Base-by-base conservation (phyloP, 164 flowering plant genomes). In the Stephania yunnanensis region DNA sequence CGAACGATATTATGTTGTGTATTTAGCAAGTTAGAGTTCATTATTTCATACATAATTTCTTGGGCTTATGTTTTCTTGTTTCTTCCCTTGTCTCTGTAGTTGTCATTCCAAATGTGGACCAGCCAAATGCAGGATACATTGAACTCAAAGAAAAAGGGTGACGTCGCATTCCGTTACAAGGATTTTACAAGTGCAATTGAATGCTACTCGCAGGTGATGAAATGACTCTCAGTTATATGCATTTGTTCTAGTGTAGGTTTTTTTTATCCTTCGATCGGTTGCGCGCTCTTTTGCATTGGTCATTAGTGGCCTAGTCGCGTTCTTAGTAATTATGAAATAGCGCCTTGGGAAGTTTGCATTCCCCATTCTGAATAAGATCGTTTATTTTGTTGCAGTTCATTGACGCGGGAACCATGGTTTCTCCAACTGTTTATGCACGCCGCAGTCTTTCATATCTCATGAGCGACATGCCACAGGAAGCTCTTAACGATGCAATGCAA, bases 341-440 rank as follows among this genome's bases (percentile, higher is more conserved):
- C 64, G 19, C 5, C 20, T n/a, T 61, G n/a, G 25, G 1, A 61
- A 61, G 25, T 20, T 7, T 19, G n/a, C 5, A 22, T 58, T 58
- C 46, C 44, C 20, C 46, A 42, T 69, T 7, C 71, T 69, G 71
- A 70, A 76, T 82, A 71, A 20, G 15, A 66, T 48, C 53, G 25
- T 10, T 70, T 72, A 45, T 36, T 48, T 42, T 45, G 45, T 25
- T 75, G 83, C 95, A 94, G 98, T 94, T 94, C 84, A 88, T 94
- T 67, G 95, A 92, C 20, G 95, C 82, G 46, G 98, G 97, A 74
- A 94, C 93, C 29, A 89, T 91, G 97, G 87, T 92, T 70, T 94
- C 98, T 71, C 97, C 98, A 25, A 94, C 98, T 10, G 88, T 91
- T 20, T 90, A 55, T 82, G 95, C 95, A n/a, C 94, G 98, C 12